Evolutionary conservation across 1,284 basidiomycete genomes (phyloP), one percentile per base, ranked within the genome.

Genomic region (Marasmius tenuissimus): DNA sequence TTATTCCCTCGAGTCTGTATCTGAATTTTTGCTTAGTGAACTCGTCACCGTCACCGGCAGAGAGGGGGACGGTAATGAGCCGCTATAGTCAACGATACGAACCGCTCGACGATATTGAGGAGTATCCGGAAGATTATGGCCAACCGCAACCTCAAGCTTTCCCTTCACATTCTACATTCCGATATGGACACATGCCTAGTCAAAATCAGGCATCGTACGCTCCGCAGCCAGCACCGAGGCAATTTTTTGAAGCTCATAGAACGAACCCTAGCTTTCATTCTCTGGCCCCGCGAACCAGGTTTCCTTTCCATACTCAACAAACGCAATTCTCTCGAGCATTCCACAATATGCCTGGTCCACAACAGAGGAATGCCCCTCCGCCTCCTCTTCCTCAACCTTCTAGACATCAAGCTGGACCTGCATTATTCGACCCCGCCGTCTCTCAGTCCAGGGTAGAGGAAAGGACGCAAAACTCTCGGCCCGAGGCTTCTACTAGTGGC

Each of bases 1-100:
- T 59, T 27, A 59, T 40, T 16, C 35, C 47, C 18, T 38, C 42
- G 51, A 63, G 49, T 59, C 47, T 54, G 63, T 61, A 40, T 63
- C 61, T 38, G 58, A 35, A 52, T 51, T 61, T 52, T 67, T 63
- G 38, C 58, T 38, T 56, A 78, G 76, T 71, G 22, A 71, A 73
- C 20, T 77, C 76, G 14, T 82, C 80, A n/a, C 78, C 80, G 1
- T 81, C 77, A 39, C 79, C 80, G 12, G 67, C 71, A 52, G 66
- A 64, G 27, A 27, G 27, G 47, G 64, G 62, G 16, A 22, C 47
- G 20, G 20, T 8, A 11, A 45, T 18, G 27, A 33, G 22, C 7
- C n/a, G 7, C n/a, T 38, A 40, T 57, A 50, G 48, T 40, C 22
- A 16, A 9, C 3, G 20, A 4, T 53, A 40, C 10, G 39, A 65